These are phyloP conservation scores for Volutella citrinella DNA, from an alignment of 2,329 filamentous ascomycete genomes.

Conservation along the genomic window DNA sequence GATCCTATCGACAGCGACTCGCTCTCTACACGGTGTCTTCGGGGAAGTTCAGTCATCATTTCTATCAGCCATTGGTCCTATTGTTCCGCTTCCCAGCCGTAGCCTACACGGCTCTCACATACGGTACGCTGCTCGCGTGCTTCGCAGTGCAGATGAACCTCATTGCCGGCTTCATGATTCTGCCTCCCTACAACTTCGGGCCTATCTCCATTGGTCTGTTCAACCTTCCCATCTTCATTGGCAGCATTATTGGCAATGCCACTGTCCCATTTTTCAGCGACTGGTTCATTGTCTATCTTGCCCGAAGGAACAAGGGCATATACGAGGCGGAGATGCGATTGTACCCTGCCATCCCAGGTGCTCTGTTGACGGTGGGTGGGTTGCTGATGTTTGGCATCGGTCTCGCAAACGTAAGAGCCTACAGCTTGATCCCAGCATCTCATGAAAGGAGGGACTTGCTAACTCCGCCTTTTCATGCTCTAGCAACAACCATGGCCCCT, in stretches of 20 bases:
- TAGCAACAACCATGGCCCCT: slow-evolving; percentile 34
- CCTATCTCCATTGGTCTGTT: slow-evolving; percentile 23
- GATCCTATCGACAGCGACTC: slow-evolving; percentile 17
- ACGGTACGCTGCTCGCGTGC: slow-evolving; percentile 35
- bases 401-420: slow-evolving; percentile 25
- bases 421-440: too few species aligned
- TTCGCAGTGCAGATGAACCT: slow-evolving; percentile 25
- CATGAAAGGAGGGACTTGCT: too few species aligned
- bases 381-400: slow-evolving; percentile 36
- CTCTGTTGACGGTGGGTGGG: slow-evolving; percentile 28
- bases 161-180: slow-evolving; percentile 20
- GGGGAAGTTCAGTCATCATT: slow-evolving; percentile 7
- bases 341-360: slow-evolving; percentile 24
- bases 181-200: slow-evolving; percentile 29
- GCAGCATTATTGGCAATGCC: slow-evolving; percentile 33
- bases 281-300: slow-evolving; percentile 32
- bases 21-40: slow-evolving; percentile 17
- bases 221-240: slow-evolving; percentile 30
- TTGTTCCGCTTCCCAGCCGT: slow-evolving; percentile 29
- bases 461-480: background rate
- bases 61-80: slow-evolving; percentile 13
- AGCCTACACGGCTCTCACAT: slow-evolving; percentile 37
- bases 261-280: slow-evolving; percentile 39
- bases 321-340: slow-evolving; percentile 43
- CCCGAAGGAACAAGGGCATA: slow-evolving; percentile 34